These are phyloP conservation scores for Monoraphidium neglectum DNA, from an alignment of 139 green algal species.

Conservation along the genomic window DNA sequence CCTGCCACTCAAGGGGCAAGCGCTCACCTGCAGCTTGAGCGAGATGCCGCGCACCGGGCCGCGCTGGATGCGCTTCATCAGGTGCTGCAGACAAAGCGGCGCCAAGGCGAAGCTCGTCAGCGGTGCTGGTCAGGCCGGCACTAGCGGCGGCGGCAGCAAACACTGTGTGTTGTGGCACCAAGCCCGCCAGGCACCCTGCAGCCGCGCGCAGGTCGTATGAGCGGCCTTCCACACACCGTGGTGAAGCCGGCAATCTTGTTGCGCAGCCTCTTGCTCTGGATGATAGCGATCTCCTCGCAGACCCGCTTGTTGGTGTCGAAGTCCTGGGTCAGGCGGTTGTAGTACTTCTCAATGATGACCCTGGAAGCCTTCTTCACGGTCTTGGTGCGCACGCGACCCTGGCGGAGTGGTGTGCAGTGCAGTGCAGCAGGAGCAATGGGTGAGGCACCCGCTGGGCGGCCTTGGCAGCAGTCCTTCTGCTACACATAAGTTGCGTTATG, in stretches of 20 bases:
- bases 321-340: conserved; percentile 93
- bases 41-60: conserved; percentile 99
- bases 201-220: neutral
- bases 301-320: conserved; percentile 99
- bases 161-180: neutral
- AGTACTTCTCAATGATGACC: conserved; percentile 99
- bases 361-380: conserved; percentile 98
- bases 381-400: conserved; percentile 99
- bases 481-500: too few species aligned
- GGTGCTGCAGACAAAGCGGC: conserved; percentile 72
- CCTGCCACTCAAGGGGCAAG: too few species aligned
- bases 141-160: neutral
- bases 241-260: conserved; percentile 99
- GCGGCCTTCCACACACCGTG: conserved; percentile 70
- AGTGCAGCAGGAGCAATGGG: too few species aligned
- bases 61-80: conserved; percentile 99
- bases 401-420: neutral
- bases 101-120: neutral
- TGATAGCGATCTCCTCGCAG: conserved; percentile 96
- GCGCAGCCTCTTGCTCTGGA: conserved; percentile 95
- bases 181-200: neutral
- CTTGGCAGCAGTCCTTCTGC: too few species aligned
- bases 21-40: conserved; percentile 98
- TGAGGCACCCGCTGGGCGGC: too few species aligned
- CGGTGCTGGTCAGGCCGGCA: neutral